phyloP scores from a whole-genome alignment of 2,329 filamentous ascomycete genomes.

The Septoria linicola region DNA sequence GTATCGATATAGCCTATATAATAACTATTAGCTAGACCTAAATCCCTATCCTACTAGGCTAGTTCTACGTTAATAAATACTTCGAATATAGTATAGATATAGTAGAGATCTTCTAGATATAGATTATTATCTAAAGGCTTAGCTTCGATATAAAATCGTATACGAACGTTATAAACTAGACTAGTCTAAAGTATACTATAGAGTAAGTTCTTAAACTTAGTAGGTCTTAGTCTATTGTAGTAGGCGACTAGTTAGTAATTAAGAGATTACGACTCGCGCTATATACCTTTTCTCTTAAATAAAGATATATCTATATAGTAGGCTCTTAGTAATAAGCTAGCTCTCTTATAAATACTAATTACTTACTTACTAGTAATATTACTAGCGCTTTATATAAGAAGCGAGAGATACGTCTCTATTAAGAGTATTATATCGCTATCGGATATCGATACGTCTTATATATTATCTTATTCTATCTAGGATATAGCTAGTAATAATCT shows the following conservation, averaged over 20 bases:
- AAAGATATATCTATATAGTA: slow-evolving; percentile 14
- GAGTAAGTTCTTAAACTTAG: slow-evolving; percentile 40
- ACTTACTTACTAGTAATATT: slow-evolving; percentile 10
- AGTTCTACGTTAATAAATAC: slow-evolving; percentile 80
- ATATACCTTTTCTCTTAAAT: slow-evolving; percentile 29
- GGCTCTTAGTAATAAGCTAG: slow-evolving; percentile 6
- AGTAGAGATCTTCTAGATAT: slow-evolving; percentile 89
- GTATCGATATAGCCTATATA: slow-evolving; percentile 70
- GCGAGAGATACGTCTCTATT: slow-evolving; percentile 16
- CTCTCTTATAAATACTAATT: slow-evolving; percentile 10
- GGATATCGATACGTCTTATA: slow-evolving; percentile 30
- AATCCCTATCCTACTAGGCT: slow-evolving; percentile 41
- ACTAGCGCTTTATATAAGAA: slow-evolving; percentile 14
- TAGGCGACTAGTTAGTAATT: slow-evolving; percentile 25
- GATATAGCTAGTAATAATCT: background rate
- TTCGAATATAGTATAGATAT: slow-evolving; percentile 91
- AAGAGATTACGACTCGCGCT: slow-evolving; percentile 17
- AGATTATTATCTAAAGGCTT: slow-evolving; percentile 61
- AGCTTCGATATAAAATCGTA: slow-evolving; percentile 89
- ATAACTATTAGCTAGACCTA: slow-evolving; percentile 50
- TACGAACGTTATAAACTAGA: slow-evolving; percentile 78
- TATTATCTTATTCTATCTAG: slow-evolving; percentile 17
- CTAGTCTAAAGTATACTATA: slow-evolving; percentile 45
- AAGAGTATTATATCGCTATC: slow-evolving; percentile 28
- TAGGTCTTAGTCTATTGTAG: slow-evolving; percentile 31